These are phyloP conservation scores for Begonia loranthoides DNA, from an alignment of 306 rosid species.

Conservation along the genomic window DNA sequence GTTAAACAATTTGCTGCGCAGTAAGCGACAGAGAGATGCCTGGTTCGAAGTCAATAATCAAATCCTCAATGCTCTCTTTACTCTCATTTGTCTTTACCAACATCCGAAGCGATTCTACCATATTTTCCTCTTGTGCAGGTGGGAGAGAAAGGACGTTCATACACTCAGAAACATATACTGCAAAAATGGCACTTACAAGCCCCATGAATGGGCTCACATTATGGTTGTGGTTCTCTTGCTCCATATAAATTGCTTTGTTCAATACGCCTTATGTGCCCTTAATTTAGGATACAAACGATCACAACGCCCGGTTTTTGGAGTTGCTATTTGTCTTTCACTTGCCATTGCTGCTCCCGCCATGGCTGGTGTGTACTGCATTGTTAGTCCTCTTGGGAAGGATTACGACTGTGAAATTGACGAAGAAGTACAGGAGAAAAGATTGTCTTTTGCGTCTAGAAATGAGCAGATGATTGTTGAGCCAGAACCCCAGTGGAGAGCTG, in stretches of 20 bases:
- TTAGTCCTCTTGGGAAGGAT: slow-evolving; percentile 50
- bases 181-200: slow-evolving; percentile 41
- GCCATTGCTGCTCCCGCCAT: slow-evolving; percentile 41
- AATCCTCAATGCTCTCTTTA: slow-evolving; percentile 51
- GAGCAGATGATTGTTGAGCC: slow-evolving; percentile 17
- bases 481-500: slow-evolving; percentile 45
- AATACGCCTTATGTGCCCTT: slow-evolving; percentile 49
- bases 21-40: slow-evolving; percentile 24
- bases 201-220: slow-evolving; percentile 33
- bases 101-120: slow-evolving; percentile 45
- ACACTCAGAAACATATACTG: slow-evolving; percentile 27
- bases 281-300: slow-evolving; percentile 34
- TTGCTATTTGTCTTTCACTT: slow-evolving; percentile 25
- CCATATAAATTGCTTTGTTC: slow-evolving; percentile 50
- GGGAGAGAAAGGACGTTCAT: slow-evolving; percentile 32
- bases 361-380: slow-evolving; percentile 30
- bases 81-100: slow-evolving; percentile 50
- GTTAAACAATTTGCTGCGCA: slow-evolving; percentile 27
- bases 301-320: slow-evolving; percentile 29
- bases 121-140: slow-evolving; percentile 35
- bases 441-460: slow-evolving; percentile 22
- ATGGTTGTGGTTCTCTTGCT: slow-evolving; percentile 37
- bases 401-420: slow-evolving; percentile 18
- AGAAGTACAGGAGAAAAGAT: slow-evolving; percentile 20
- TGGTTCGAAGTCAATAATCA: slow-evolving; percentile 60